These are phyloP conservation scores for Oryza meyeriana DNA, from an alignment of 176 grass and related monocot genomes.

Conservation along the genomic window DNA sequence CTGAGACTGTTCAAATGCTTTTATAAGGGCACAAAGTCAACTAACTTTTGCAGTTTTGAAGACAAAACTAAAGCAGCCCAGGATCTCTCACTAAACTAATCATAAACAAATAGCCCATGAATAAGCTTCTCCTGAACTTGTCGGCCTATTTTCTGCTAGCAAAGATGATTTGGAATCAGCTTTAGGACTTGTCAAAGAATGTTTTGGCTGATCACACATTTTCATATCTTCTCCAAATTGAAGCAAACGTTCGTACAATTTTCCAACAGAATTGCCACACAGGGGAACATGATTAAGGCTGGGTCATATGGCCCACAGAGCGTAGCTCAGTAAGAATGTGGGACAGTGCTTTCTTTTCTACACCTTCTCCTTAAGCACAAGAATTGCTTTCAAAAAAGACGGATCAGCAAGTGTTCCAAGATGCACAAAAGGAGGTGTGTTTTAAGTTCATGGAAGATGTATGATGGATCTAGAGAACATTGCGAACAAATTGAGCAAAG, in stretches of 20 bases:
- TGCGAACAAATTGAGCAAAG: not conserved
- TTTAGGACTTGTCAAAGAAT: not conserved
- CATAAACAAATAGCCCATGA: constrained; percentile 17
- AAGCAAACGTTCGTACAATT: not conserved
- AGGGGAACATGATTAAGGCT: not conserved
- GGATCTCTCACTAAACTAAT: constrained; percentile 12
- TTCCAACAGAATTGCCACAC: not conserved
- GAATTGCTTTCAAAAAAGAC: not conserved
- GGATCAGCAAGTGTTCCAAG: not conserved
- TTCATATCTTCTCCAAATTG: constrained; percentile 9
- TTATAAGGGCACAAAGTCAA: constrained; percentile 23
- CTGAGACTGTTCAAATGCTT: constrained; percentile 8
- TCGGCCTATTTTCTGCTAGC: constrained; percentile 27
- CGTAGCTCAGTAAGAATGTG: not conserved
- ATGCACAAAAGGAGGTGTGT: not conserved
- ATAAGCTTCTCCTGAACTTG: constrained; percentile 40
- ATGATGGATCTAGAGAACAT: constrained; percentile 7
- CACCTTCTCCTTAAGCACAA: constrained; percentile 4
- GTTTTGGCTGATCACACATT: constrained; percentile 1
- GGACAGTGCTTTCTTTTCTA: not conserved
- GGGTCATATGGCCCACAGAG: not conserved
- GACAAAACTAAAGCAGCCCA: constrained; percentile 23
- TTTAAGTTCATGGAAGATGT: not conserved
- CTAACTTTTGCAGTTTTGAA: constrained; percentile 32
- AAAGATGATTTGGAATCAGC: constrained; percentile 15